A percentile compares a stretch with the other conserved stretches of the same genome.
Conservation (phyloP, 1,284 basidiomycete species). For the Athelia sp. region DNA sequence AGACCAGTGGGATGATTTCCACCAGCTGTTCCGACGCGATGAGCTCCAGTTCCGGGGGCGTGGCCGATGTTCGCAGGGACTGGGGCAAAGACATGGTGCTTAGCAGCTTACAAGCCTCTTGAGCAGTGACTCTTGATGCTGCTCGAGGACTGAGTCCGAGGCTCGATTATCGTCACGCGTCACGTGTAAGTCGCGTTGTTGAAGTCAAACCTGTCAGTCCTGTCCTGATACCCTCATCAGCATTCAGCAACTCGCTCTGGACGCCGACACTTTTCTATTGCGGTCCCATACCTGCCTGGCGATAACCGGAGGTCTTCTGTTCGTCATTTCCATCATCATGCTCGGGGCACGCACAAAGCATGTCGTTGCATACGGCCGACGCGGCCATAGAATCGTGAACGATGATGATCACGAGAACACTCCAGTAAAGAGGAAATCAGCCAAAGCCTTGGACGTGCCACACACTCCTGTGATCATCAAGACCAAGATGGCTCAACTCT, state of each 20-base stretch:
- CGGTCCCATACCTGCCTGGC: no score
- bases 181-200: not conserved
- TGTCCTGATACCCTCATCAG: no score
- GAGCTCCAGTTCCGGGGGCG: constrained; percentile 81
- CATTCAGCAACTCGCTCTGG: no score
- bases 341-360: constrained; percentile 60
- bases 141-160: no score
- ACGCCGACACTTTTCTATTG: no score
- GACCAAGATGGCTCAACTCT: not conserved
- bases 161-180: not conserved
- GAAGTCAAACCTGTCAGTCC: no score
- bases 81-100: constrained; percentile 60
- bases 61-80: constrained; percentile 56
- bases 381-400: constrained; percentile 58
- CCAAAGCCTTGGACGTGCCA: constrained; percentile 29
- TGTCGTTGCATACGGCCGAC: constrained; percentile 64
- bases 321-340: constrained; percentile 28
- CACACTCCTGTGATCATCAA: constrained; percentile 18
- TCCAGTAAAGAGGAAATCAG: constrained; percentile 3
- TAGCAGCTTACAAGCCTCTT: no score
- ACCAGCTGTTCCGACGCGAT: constrained; percentile 79
- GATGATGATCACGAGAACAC: constrained; percentile 26
- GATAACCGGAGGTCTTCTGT: not conserved
- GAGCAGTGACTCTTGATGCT: no score
- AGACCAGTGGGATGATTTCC: constrained; percentile 79